Percentiles rank a stretch among this genome's conserved stretches.
These are phyloP conservation scores for Yamadazyma insecticola DNA, from an alignment of 805 yeast genomes.

Conservation along the genomic window DNA sequence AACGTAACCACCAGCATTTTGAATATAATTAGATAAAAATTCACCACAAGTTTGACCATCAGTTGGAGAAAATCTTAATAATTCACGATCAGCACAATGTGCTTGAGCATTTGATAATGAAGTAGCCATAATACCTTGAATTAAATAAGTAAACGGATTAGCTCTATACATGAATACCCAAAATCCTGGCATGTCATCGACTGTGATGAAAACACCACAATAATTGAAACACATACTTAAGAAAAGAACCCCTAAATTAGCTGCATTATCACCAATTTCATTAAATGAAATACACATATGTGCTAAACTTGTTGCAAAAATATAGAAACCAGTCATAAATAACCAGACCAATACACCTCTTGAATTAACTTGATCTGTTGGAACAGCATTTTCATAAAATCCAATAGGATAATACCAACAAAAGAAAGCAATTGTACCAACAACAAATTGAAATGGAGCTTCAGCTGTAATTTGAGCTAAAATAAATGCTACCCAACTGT, in stretches of 20 bases:
- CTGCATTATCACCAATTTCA: slow-evolving; percentile 31
- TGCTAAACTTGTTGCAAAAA: slow-evolving; percentile 24
- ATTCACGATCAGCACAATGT: slow-evolving; percentile 24
- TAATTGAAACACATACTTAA: slow-evolving; percentile 31
- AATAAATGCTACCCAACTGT: slow-evolving; percentile 40
- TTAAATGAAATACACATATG: slow-evolving; percentile 25
- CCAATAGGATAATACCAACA: slow-evolving; percentile 62
- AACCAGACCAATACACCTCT: slow-evolving; percentile 40
- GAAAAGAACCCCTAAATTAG: slow-evolving; percentile 24
- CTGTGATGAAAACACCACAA: slow-evolving; percentile 34
- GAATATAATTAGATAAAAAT: slow-evolving; percentile 22
- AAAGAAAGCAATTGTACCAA: slow-evolving; percentile 39
- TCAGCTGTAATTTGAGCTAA: slow-evolving; percentile 41
- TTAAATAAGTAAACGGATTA: slow-evolving; percentile 64
- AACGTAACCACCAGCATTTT: slow-evolving; percentile 42
- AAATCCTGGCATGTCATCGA: slow-evolving; percentile 33
- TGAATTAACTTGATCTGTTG: slow-evolving; percentile 32
- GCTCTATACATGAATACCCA: slow-evolving; percentile 77
- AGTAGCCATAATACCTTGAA: slow-evolving; percentile 45
- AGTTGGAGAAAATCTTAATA: slow-evolving; percentile 16
- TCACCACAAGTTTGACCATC: slow-evolving; percentile 25
- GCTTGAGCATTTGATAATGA: slow-evolving; percentile 33
- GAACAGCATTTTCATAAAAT: slow-evolving; percentile 45
- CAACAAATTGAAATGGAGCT: slow-evolving; percentile 40
- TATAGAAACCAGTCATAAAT: slow-evolving; percentile 18